These are phyloP conservation scores for Sugiyamaella floridensis DNA, from an alignment of 805 yeast genomes.

Conservation along the genomic window DNA sequence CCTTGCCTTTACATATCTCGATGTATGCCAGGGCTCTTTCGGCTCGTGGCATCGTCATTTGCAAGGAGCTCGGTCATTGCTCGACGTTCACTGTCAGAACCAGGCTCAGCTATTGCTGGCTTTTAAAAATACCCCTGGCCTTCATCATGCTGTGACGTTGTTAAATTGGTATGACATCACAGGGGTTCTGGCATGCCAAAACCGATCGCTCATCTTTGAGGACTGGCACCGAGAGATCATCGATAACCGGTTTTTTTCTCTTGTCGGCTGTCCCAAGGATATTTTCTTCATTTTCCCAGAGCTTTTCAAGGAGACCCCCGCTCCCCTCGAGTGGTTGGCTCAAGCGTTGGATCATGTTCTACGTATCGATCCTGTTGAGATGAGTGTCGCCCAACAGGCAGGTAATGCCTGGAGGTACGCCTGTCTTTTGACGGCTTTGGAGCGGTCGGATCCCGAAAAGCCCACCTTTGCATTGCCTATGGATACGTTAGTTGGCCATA, in stretches of 20 bases:
- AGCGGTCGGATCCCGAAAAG: neutral
- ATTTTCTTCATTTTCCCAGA: slow-evolving; percentile 11
- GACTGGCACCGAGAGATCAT: slow-evolving; percentile 19
- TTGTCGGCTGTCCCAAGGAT: slow-evolving; percentile 15
- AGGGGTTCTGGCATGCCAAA: slow-evolving; percentile 10
- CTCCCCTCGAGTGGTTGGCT: neutral
- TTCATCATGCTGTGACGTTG: slow-evolving; percentile 16
- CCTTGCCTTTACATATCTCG: slow-evolving; percentile 17
- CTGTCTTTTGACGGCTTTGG: slow-evolving; percentile 12
- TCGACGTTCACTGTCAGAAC: slow-evolving; percentile 16
- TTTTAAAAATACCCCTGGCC: slow-evolving; percentile 13
- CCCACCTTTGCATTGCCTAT: neutral
- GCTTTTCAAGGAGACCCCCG: slow-evolving; percentile 3
- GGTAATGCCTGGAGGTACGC: slow-evolving; percentile 14
- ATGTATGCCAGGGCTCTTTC: slow-evolving; percentile 17
- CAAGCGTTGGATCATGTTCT: slow-evolving; percentile 7
- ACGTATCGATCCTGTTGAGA: slow-evolving; percentile 3
- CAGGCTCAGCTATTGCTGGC: slow-evolving; percentile 5
- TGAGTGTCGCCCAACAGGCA: slow-evolving; percentile 6
- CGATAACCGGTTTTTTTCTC: slow-evolving; percentile 13
- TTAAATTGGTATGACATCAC: slow-evolving; percentile 18
- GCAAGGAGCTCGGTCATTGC: slow-evolving; percentile 14
- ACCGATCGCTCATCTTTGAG: slow-evolving; percentile 15
- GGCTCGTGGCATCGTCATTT: slow-evolving; percentile 17
- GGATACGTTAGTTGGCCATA: slow-evolving; percentile 10